phyloP scores from a whole-genome alignment of 73 alveolate genomes.

The Paramecium caudatum region DNA sequence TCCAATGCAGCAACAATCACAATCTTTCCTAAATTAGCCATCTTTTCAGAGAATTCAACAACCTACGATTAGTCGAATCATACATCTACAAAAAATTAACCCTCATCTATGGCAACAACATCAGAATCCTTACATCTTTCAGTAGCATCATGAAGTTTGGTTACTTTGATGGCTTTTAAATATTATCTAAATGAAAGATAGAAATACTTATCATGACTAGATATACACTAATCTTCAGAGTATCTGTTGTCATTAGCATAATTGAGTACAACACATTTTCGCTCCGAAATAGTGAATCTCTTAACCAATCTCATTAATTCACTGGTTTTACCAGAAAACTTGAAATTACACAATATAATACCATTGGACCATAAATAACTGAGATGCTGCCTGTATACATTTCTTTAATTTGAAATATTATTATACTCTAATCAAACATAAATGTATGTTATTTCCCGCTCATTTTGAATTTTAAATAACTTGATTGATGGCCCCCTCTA shows the following conservation, averaged over 20 bases:
- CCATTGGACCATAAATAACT: conserved; percentile 92
- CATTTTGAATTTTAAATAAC: background rate
- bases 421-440: too few relatives aligned
- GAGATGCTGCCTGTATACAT: conserved; percentile 84
- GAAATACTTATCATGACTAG: conserved; percentile 88
- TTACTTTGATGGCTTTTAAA: conserved; percentile 79
- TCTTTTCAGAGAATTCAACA: conserved; percentile 87
- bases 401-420: background rate
- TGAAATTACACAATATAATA: background rate
- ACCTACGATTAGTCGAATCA: conserved; percentile 68
- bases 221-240: conserved; percentile 81
- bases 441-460: conserved; percentile 39
- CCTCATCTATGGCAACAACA: conserved; percentile 99
- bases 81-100: conserved; percentile 95
- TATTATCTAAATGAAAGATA: conserved; percentile 45
- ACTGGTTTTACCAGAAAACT: conserved; percentile 95
- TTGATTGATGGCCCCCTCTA: too few relatives aligned
- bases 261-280: conserved; percentile 85
- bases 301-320: conserved; percentile 87
- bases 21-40: conserved; percentile 92
- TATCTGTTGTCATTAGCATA: conserved; percentile 88
- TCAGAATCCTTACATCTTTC: conserved; percentile 85
- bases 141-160: conserved; percentile 78
- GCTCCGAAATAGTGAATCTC: conserved; percentile 81
- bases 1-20: conserved; percentile 95